Evolutionary conservation across 1,284 basidiomycete genomes (phyloP), one percentile per base, ranked within the genome.

Genomic region (Cutaneotrichosporon mucoides): DNA sequence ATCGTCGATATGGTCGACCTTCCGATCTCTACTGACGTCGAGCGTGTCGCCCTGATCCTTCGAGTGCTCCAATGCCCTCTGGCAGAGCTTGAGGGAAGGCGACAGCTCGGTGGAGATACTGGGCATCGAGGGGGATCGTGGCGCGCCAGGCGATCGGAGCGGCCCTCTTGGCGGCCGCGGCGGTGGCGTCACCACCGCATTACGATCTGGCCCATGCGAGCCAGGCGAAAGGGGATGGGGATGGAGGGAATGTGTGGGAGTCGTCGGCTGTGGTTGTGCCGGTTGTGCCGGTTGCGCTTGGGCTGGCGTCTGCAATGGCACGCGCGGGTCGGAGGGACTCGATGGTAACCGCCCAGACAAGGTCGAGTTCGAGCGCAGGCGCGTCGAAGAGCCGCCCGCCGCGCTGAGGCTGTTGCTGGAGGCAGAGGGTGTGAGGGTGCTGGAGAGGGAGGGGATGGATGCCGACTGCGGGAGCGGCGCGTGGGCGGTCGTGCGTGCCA

Each of bases 1-100:
- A 64, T 86, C 84, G 15, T 85, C 86, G 37, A 96, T 84, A 60
- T 90, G 86, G 4, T 85, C 84, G 42, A 96, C 80, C 44, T 83
- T 83, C 12, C 48, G 35, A 75, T 87, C 84, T 74, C 90, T 86
- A 57, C 88, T 86, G 57, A 96, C 82, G 71, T 91, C 86, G 57
- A 96, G 81, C 5, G 92, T 94, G 56, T 85, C 84, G 15, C 91
- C 90, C 59, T 83, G 79, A 79, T 95, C 91, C 5, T 83, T 79
- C 37, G 89, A 92, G 63, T 80, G 83, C 47, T 80, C 77, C 34
- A 89, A 73, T 24, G 89, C 90, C 45, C 88, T 84, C 13, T 81
- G 76, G 61, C 92, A 84, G 52, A 65, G 60, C 36, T 46, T 45
- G 34, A 35, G n/a, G 6, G 34, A 5, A n/a, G 15, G 15, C 4